These are phyloP conservation scores for Amanita pseudoporphyria DNA, from an alignment of 768 basidiomycete genomes.

Conservation along the genomic window DNA sequence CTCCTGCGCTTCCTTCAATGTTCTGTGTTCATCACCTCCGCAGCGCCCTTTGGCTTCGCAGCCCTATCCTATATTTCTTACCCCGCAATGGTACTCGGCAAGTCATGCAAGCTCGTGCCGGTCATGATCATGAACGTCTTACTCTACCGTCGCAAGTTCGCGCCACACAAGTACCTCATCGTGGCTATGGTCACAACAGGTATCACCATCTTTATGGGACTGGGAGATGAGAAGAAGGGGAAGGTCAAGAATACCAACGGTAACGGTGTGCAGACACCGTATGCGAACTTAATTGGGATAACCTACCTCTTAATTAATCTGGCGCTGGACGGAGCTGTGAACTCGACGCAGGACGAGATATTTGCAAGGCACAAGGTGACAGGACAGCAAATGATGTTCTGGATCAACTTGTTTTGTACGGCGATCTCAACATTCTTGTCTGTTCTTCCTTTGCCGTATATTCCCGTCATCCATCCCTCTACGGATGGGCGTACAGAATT, in stretches of 20 bases:
- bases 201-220: slow-evolving; percentile 91
- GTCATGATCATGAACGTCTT: slow-evolving; percentile 98
- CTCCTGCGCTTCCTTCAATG: slow-evolving; percentile 75
- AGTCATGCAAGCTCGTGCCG: slow-evolving; percentile 98
- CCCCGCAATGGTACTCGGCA: slow-evolving; percentile 97
- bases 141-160: slow-evolving; percentile 87
- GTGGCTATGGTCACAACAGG: slow-evolving; percentile 88
- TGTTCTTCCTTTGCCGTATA: slow-evolving; percentile 66
- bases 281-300: slow-evolving; percentile 62
- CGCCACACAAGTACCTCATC: slow-evolving; percentile 91
- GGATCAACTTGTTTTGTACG: slow-evolving; percentile 87
- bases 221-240: slow-evolving; percentile 48
- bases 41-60: slow-evolving; percentile 94
- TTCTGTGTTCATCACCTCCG: slow-evolving; percentile 78
- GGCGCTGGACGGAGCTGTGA: slow-evolving; percentile 84
- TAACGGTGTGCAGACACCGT: slow-evolving; percentile 28
- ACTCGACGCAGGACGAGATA: slow-evolving; percentile 96
- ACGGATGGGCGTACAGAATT: slow-evolving; percentile 54
- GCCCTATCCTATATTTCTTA: slow-evolving; percentile 94
- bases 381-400: slow-evolving; percentile 99
- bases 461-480: slow-evolving; percentile 74
- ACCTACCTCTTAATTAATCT: slow-evolving; percentile 79
- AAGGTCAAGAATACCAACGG: slow-evolving; percentile 27
- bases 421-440: slow-evolving; percentile 59
- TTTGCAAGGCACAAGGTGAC: slow-evolving; percentile 64